Evolutionary conservation across 2,329 filamentous ascomycete genomes (phyloP).

Genomic region (Penicillium corylophilum): DNA sequence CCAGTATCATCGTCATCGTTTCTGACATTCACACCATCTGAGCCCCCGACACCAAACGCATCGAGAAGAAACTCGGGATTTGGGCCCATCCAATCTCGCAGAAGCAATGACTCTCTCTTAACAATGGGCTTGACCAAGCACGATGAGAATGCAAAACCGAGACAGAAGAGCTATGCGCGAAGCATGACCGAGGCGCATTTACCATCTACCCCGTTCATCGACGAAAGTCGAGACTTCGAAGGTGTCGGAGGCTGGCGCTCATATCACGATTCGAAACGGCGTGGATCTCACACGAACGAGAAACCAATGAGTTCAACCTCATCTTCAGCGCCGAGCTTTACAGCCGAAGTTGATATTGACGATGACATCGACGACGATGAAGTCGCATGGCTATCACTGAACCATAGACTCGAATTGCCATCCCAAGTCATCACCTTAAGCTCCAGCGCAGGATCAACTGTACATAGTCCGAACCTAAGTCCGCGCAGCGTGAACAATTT

Average conservation of each 20-base stretch:
- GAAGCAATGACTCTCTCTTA: constrained; percentile 10
- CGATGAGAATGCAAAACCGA: constrained; percentile 7
- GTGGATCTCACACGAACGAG: constrained; percentile 18
- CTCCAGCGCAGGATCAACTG: constrained; percentile 2
- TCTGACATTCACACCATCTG: constrained; percentile 30
- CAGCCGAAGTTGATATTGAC: constrained; percentile 19
- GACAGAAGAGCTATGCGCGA: constrained; percentile 17
- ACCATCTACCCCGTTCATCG: constrained; percentile 21
- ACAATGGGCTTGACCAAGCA: constrained; percentile 5
- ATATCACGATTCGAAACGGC: constrained; percentile 13
- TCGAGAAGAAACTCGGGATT: constrained; percentile 28
- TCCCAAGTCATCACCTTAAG: constrained; percentile 28
- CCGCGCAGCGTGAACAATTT: not conserved
- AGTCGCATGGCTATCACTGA: constrained; percentile 39
- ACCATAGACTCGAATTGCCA: constrained; percentile 39
- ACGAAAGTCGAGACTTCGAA: constrained; percentile 44
- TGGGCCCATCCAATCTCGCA: constrained; percentile 13
- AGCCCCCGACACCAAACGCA: constrained; percentile 25
- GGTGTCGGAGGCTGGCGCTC: constrained; percentile 44
- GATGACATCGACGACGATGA: constrained; percentile 31
- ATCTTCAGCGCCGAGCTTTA: constrained; percentile 23
- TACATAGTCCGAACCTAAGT: constrained; percentile 10
- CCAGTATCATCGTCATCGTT: constrained; percentile 29
- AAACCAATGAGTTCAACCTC: constrained; percentile 24
- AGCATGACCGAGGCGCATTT: constrained; percentile 24